Percentiles rank a stretch among this genome's conserved stretches.
Evolutionary conservation across 805 yeast species (phyloP).

Genomic region (Candida koratica): DNA sequence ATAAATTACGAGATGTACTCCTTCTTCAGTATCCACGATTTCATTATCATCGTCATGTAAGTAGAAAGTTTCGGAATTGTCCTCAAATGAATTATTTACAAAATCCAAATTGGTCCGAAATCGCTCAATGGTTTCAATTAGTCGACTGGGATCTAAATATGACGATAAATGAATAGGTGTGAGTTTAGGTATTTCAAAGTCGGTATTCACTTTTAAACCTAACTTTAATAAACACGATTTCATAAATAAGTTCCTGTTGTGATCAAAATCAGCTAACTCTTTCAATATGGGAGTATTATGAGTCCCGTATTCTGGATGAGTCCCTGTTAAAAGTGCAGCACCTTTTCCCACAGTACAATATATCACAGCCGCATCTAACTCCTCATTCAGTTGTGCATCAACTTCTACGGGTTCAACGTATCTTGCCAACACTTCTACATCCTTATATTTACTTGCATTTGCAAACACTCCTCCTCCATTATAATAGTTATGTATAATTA

Average conservation of each 20-base stretch:
- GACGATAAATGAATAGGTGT: constrained; percentile 64
- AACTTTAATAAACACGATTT: constrained; percentile 52
- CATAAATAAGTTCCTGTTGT: constrained; percentile 52
- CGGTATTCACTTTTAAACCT: constrained; percentile 66
- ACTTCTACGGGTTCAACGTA: constrained; percentile 59
- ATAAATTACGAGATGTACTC: constrained; percentile 50
- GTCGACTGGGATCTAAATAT: constrained; percentile 24
- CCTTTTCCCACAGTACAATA: constrained; percentile 70
- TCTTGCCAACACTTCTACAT: constrained; percentile 70
- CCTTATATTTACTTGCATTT: constrained; percentile 57
- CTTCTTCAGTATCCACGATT: constrained; percentile 17
- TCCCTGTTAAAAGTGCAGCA: constrained; percentile 69
- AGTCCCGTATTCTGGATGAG: constrained; percentile 80
- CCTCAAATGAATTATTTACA: constrained; percentile 37
- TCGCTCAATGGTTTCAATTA: constrained; percentile 30
- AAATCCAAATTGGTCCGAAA: constrained; percentile 36
- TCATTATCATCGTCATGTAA: constrained; percentile 39
- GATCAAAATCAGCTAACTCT: constrained; percentile 41
- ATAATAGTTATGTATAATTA: constrained; percentile 47
- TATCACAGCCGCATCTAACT: constrained; percentile 65
- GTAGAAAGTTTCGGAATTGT: constrained; percentile 54
- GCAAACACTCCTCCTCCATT: constrained; percentile 91
- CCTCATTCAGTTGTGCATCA: constrained; percentile 18
- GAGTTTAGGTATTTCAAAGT: constrained; percentile 53
- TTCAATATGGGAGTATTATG: constrained; percentile 25